Evolutionary conservation across 345 rosid genomes (phyloP).

Genomic region (Eucalyptus tenuipes): DNA sequence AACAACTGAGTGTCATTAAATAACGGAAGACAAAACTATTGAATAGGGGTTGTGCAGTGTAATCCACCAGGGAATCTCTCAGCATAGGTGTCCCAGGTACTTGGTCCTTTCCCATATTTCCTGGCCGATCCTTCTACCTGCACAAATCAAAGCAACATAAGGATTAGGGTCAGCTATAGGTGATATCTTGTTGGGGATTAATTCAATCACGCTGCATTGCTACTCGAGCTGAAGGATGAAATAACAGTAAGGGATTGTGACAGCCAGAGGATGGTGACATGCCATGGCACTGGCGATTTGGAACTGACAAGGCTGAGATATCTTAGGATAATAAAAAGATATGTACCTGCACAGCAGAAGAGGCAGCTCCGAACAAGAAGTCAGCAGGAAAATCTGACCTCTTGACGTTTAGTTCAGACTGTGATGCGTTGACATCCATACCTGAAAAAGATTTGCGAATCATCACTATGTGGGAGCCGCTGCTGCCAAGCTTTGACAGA

Average conservation of each 20-base stretch:
- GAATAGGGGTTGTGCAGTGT: neutral
- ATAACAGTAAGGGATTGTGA: neutral
- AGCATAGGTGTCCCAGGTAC: neutral
- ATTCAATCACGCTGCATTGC: neutral
- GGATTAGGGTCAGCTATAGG: neutral
- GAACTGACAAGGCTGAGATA: neutral
- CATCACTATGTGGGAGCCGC: neutral
- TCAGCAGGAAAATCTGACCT: constrained; percentile 8
- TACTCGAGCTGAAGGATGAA: neutral
- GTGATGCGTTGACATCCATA: neutral
- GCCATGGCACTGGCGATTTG: neutral
- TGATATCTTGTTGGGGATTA: neutral
- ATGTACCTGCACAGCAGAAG: neutral
- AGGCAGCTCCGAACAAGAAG: neutral
- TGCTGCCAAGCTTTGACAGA: neutral
- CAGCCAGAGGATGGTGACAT: neutral
- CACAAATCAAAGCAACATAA: neutral
- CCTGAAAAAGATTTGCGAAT: neutral
- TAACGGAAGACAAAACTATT: neutral
- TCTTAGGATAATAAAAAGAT: neutral
- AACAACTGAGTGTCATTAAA: neutral
- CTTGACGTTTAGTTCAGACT: neutral
- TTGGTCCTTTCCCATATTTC: neutral
- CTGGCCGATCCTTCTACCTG: neutral
- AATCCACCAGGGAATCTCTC: neutral